A percentile compares a stretch with the other conserved stretches of the same genome.
Evolutionary conservation across 2,329 filamentous ascomycete genomes (phyloP).

Genomic region (Ceratocystis colombiana): DNA sequence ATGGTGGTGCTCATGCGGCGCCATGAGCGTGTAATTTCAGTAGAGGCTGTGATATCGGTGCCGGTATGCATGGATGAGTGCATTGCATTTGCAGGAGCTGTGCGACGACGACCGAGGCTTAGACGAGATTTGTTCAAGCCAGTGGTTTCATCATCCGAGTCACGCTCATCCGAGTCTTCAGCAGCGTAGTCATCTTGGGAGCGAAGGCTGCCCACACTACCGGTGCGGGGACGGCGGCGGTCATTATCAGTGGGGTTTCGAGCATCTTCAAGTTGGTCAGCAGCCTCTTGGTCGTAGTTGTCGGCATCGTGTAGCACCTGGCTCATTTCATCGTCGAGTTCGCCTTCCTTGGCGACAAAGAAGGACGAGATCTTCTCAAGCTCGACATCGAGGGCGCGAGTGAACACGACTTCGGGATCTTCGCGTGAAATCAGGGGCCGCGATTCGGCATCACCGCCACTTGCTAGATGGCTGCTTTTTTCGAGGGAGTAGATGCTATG

Average conservation of each 20-base stretch:
- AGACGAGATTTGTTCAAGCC: constrained; percentile 41
- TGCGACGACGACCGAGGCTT: constrained; percentile 32
- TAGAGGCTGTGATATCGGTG: constrained; percentile 53
- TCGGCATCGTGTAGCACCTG: constrained; percentile 66
- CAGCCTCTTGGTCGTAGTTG: constrained; percentile 52
- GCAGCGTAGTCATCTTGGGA: constrained; percentile 46
- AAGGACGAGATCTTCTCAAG: constrained; percentile 91
- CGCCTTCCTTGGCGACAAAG: constrained; percentile 77
- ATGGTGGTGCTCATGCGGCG: constrained; percentile 57
- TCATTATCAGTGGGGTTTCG: constrained; percentile 28
- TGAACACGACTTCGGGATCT: constrained; percentile 74
- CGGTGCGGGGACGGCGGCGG: constrained; percentile 28
- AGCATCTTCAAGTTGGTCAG: constrained; percentile 35
- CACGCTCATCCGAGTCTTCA: constrained; percentile 52
- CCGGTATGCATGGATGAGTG: constrained; percentile 33
- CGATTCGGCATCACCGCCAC: constrained; percentile 63
- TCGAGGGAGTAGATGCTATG: constrained; percentile 86
- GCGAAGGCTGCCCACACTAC: constrained; percentile 37
- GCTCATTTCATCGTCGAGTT: constrained; percentile 72
- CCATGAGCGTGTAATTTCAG: constrained; percentile 46
- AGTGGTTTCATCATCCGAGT: constrained; percentile 52
- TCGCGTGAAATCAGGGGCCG: constrained; percentile 66
- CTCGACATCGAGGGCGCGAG: constrained; percentile 71
- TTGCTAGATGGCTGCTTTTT: constrained; percentile 54
- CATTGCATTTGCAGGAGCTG: constrained; percentile 17